Percentiles rank a stretch among this genome's conserved stretches.
Conservation (phyloP, 768 basidiomycete species). For the Leucogyrophana mollusca region DNA sequence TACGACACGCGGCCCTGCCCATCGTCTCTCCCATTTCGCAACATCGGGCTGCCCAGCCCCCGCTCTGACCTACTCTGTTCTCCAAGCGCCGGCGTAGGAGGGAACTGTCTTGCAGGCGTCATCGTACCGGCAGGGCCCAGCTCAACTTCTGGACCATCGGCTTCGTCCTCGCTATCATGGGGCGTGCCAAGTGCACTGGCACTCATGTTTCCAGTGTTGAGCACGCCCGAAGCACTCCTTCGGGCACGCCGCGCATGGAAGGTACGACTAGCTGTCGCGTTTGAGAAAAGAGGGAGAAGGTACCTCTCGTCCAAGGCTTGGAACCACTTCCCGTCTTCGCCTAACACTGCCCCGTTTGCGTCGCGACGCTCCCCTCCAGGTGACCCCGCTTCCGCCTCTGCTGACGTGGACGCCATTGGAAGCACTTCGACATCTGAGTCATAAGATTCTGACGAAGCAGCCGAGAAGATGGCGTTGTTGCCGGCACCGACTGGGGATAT, state of each 20-base stretch:
- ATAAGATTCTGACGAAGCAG: conserved; percentile 71
- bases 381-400: conserved; percentile 24
- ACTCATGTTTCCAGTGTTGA: conserved; percentile 11
- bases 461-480: conserved; percentile 52
- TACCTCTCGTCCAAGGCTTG: conserved; percentile 93
- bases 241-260: conserved; percentile 79
- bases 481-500: conserved; percentile 19
- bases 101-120: conserved; percentile 11
- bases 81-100: conserved; percentile 24
- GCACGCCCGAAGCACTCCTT: conserved; percentile 37
- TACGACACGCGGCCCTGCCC: conserved; percentile 9
- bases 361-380: conserved; percentile 8
- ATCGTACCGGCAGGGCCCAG: conserved; percentile 27
- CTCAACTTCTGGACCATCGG: conserved; percentile 44
- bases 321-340: conserved; percentile 93
- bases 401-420: conserved; percentile 62
- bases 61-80: conserved; percentile 60
- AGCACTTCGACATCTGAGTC: conserved; percentile 81
- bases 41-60: conserved; percentile 62
- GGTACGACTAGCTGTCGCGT: conserved; percentile 83
- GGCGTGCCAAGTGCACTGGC: conserved; percentile 30
- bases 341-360: conserved; percentile 24
- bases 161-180: conserved; percentile 38
- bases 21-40: conserved; percentile 41
- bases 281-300: conserved; percentile 88